Percentiles rank a stretch among this genome's conserved stretches.
phyloP scores from a whole-genome alignment of 805 yeast species.

The Sungouiozyma intestinalis region DNA sequence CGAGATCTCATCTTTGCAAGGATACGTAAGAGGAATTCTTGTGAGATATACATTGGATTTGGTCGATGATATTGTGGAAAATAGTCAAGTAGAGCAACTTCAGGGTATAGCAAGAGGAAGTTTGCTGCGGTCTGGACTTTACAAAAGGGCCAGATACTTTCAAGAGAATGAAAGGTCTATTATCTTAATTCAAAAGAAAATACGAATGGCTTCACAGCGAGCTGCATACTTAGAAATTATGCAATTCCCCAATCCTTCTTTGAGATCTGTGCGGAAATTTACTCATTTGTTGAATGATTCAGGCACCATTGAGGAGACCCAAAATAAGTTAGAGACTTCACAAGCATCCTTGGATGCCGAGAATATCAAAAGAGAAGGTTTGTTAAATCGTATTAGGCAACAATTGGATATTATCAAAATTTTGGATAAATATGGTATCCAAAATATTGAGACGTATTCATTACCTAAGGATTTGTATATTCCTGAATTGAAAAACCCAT shows the following conservation, averaged over 20 bases:
- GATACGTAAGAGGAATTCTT: slow-evolving; percentile 52
- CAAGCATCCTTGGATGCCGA: slow-evolving; percentile 61
- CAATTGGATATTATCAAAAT: slow-evolving; percentile 70
- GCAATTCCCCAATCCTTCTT: slow-evolving; percentile 62
- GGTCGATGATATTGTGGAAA: slow-evolving; percentile 43
- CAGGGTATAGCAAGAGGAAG: slow-evolving; percentile 50
- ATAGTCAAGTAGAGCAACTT: slow-evolving; percentile 31
- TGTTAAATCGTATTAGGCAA: slow-evolving; percentile 66
- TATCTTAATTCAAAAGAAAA: slow-evolving; percentile 60
- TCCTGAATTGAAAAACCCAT: slow-evolving; percentile 13
- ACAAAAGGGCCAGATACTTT: slow-evolving; percentile 38
- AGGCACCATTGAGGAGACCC: slow-evolving; percentile 66
- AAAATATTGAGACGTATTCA: background rate
- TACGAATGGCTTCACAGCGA: slow-evolving; percentile 58
- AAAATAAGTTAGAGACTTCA: slow-evolving; percentile 52
- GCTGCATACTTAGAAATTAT: slow-evolving; percentile 66
- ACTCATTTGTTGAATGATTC: slow-evolving; percentile 64
- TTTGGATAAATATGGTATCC: slow-evolving; percentile 61
- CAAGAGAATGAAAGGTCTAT: slow-evolving; percentile 44
- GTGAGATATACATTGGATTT: slow-evolving; percentile 47
- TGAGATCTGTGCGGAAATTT: slow-evolving; percentile 66
- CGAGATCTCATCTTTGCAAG: slow-evolving; percentile 40
- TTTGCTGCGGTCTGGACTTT: slow-evolving; percentile 30
- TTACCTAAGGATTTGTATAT: background rate
- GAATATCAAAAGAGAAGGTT: slow-evolving; percentile 56